These are phyloP conservation scores for Daedaleopsis nitida DNA, from an alignment of 768 basidiomycete species.

Conservation along the genomic window DNA sequence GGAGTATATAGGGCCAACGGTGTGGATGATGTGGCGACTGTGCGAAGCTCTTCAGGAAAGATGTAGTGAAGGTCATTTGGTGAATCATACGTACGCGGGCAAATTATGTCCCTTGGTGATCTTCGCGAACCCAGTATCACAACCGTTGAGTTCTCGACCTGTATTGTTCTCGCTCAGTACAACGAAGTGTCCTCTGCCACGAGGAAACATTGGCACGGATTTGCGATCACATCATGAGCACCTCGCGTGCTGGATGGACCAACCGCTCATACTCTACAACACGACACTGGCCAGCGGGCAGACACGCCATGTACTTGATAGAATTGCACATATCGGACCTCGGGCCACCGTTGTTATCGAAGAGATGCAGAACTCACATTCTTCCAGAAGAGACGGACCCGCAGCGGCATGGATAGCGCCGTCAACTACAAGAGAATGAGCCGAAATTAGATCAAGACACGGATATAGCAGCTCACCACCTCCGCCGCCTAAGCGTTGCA, in stretches of 20 bases:
- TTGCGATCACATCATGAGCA: too few relatives aligned
- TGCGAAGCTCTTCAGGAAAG: background rate
- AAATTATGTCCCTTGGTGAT: slow-evolving; percentile 78
- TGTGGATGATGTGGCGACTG: slow-evolving; percentile 75
- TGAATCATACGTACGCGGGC: slow-evolving; percentile 69
- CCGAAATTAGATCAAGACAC: background rate
- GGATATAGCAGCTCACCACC: slow-evolving; percentile 53
- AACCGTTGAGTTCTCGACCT: slow-evolving; percentile 70
- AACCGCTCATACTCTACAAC: too few relatives aligned
- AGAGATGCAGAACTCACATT: slow-evolving; percentile 67
- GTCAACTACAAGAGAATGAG: slow-evolving; percentile 54
- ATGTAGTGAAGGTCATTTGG: background rate
- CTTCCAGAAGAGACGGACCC: slow-evolving; percentile 60
- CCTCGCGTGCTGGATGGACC: background rate
- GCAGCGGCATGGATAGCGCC: slow-evolving; percentile 82
- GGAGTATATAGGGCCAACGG: slow-evolving; percentile 77
- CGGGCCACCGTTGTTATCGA: too few relatives aligned
- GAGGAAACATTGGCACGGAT: too few relatives aligned
- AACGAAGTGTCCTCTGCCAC: too few relatives aligned
- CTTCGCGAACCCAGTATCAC: slow-evolving; percentile 73
- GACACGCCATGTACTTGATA: too few relatives aligned
- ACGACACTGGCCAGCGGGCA: too few relatives aligned
- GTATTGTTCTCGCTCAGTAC: background rate
- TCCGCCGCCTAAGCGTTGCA: slow-evolving; percentile 58
- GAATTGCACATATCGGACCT: too few relatives aligned